Percentiles rank a stretch among this genome's conserved stretches.
phyloP scores from a whole-genome alignment of 2,329 filamentous ascomycete species.

The Fusarium sambucinum region DNA sequence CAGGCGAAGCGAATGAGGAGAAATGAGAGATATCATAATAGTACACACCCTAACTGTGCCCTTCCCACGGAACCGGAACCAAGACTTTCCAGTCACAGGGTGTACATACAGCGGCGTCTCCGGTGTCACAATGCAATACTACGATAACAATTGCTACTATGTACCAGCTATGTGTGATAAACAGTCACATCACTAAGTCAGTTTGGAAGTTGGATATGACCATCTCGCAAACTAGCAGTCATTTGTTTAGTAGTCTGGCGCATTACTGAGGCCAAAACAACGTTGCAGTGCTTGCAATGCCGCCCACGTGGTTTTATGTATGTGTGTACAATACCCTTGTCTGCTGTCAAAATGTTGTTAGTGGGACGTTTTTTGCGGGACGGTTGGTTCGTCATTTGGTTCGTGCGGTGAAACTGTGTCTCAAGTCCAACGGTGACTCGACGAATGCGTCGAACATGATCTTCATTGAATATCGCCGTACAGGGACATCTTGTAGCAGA shows the following conservation, averaged over 20 bases:
- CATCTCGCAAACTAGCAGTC: neutral
- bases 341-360: slow-evolving; percentile 24
- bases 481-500: neutral
- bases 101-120: slow-evolving; percentile 14
- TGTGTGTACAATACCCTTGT: slow-evolving; percentile 10
- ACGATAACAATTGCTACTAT: slow-evolving; percentile 4
- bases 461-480: neutral
- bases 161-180: neutral
- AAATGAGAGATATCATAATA: slow-evolving; percentile 11
- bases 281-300: neutral
- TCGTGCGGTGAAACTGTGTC: slow-evolving; percentile 11
- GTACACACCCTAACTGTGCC: slow-evolving; percentile 11
- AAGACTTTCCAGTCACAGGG: slow-evolving; percentile 3
- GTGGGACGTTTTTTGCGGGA: slow-evolving; percentile 18
- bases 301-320: slow-evolving; percentile 24
- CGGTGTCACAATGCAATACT: slow-evolving; percentile 17
- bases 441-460: neutral
- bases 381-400: slow-evolving; percentile 17
- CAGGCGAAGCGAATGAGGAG: slow-evolving; percentile 28
- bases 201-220: neutral
- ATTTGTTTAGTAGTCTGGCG: neutral
- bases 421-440: slow-evolving; percentile 12
- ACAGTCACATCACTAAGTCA: slow-evolving; percentile 1
- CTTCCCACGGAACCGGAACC: slow-evolving; percentile 18
- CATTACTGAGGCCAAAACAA: slow-evolving; percentile 6